phyloP scores from a whole-genome alignment of 83 land plant genomes.

The Picea mariana region DNA sequence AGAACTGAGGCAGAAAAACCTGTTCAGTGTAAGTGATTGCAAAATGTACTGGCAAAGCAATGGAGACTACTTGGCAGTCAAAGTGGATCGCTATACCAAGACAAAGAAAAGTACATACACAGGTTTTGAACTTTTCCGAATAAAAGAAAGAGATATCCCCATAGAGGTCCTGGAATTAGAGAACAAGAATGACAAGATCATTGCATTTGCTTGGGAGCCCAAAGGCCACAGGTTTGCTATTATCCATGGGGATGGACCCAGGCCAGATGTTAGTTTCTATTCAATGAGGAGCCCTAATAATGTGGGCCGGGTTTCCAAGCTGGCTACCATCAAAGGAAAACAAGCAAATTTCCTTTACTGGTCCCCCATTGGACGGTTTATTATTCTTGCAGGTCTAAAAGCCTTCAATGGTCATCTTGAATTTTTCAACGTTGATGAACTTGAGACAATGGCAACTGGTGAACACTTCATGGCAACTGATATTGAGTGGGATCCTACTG shows the following conservation, averaged over 20 bases:
- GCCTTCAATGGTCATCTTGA: conserved; percentile 95
- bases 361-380: conserved; percentile 89
- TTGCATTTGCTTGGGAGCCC: conserved; percentile 99
- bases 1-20: conserved; percentile 94
- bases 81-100: conserved; percentile 95
- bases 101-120: conserved; percentile 97
- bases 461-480: conserved; percentile 99
- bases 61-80: conserved; percentile 95
- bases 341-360: conserved; percentile 94
- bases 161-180: conserved; percentile 98
- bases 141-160: conserved; percentile 94
- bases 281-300: conserved; percentile 78
- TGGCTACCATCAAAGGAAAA: conserved; percentile 84
- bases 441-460: conserved; percentile 91
- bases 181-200: conserved; percentile 93
- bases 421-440: conserved; percentile 94
- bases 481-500: conserved; percentile 97
- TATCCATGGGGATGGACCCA: conserved; percentile 91
- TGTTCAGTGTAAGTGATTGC: conserved; percentile 95
- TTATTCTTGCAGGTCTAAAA: conserved; percentile 89
- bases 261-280: conserved; percentile 89
- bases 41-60: conserved; percentile 99
- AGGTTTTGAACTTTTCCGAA: conserved; percentile 96
- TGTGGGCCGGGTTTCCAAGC: conserved; percentile 81
- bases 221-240: conserved; percentile 97